A percentile compares a stretch with the other conserved stretches of the same genome.
phyloP scores from a whole-genome alignment of 192 early-diverging fungal species.

The Entomortierella lignicola region DNA sequence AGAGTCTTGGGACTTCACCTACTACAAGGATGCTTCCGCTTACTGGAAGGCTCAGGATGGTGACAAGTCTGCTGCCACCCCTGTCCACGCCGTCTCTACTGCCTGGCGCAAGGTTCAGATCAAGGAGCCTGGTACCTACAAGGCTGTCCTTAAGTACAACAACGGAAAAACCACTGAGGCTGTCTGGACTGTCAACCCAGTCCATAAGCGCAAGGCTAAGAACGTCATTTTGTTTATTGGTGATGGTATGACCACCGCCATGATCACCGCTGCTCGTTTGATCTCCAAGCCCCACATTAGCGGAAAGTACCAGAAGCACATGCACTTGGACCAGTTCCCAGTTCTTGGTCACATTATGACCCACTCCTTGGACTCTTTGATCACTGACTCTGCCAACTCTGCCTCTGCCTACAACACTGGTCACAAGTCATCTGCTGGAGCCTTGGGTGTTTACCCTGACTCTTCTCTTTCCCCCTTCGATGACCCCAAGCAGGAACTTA shows the following conservation, averaged over 20 bases:
- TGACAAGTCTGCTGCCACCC: conserved; percentile 39
- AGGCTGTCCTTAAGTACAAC: conserved; percentile 58
- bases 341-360: conserved; percentile 65
- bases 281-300: conserved; percentile 65
- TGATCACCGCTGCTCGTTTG: conserved; percentile 72
- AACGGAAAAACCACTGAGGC: conserved; percentile 62
- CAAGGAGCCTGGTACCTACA: conserved; percentile 61
- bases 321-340: conserved; percentile 62
- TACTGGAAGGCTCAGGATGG: conserved; percentile 50
- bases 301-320: conserved; percentile 64
- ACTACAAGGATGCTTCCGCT: conserved; percentile 57
- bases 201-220: conserved; percentile 65
- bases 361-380: conserved; percentile 71
- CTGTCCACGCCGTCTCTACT: conserved; percentile 60
- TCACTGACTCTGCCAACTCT: conserved; percentile 80
- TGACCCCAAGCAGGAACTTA: conserved; percentile 71
- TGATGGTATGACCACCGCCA: conserved; percentile 71
- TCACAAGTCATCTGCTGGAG: conserved; percentile 68
- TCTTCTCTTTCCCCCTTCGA: conserved; percentile 66
- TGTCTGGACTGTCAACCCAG: conserved; percentile 58
- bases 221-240: conserved; percentile 74
- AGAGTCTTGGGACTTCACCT: conserved; percentile 65
- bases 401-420: conserved; percentile 72
- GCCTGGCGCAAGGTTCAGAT: conserved; percentile 60
- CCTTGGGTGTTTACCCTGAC: conserved; percentile 71